Evolutionary conservation across 306 rosid species (phyloP).

Genomic region (Cyclanthera cordifolia): DNA sequence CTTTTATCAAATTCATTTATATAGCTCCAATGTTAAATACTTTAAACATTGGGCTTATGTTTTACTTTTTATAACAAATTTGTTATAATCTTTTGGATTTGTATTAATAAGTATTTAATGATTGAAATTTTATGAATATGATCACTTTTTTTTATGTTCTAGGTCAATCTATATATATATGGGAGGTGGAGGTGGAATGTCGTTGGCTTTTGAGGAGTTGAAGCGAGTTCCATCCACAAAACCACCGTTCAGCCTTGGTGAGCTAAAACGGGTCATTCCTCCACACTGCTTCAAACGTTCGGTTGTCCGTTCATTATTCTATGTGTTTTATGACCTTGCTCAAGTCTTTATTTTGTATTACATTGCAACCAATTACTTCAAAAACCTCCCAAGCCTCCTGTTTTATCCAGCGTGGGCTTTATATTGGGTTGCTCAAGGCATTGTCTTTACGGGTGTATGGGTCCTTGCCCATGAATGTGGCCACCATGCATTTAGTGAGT

Average conservation of each 20-base stretch:
- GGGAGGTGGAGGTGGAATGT: constrained; percentile 93
- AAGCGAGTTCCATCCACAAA: constrained; percentile 48
- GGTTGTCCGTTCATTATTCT: constrained; percentile 44
- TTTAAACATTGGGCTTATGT: too few relatives aligned
- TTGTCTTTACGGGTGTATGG: constrained; percentile 89
- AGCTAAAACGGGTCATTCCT: constrained; percentile 60
- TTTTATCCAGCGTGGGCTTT: constrained; percentile 48
- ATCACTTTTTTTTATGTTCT: constrained; percentile 14
- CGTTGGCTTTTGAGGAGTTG: constrained; percentile 25
- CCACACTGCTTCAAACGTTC: constrained; percentile 72
- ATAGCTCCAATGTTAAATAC: too few relatives aligned
- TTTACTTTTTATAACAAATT: too few relatives aligned
- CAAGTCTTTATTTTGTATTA: constrained; percentile 29
- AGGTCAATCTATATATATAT: constrained; percentile 38
- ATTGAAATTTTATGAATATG: not conserved
- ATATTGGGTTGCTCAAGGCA: constrained; percentile 54
- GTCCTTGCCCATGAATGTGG: constrained; percentile 95
- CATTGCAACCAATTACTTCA: constrained; percentile 35
- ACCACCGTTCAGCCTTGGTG: constrained; percentile 51
- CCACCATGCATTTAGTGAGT: constrained; percentile 94
- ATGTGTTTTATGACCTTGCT: constrained; percentile 38
- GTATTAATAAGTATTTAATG: not conserved
- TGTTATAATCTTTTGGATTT: too few relatives aligned
- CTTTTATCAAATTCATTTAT: too few relatives aligned
- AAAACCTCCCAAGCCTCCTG: constrained; percentile 27